phyloP scores from a whole-genome alignment of 1,139 yeast genomes.

The Candida sp. region DNA sequence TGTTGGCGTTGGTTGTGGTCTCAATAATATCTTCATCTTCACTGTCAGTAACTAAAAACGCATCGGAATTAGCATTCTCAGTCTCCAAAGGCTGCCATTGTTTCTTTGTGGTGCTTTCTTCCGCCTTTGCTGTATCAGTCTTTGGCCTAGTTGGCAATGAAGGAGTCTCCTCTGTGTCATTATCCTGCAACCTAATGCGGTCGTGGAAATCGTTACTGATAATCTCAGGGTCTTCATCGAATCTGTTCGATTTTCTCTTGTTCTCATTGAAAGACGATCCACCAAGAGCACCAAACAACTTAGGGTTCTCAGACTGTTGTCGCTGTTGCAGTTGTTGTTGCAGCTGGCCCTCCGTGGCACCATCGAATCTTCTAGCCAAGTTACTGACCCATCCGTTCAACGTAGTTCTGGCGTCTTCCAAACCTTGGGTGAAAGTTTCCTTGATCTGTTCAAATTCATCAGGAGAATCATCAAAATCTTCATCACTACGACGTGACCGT shows the following conservation, averaged over 20 bases:
- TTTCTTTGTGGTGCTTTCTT: constrained; percentile 24
- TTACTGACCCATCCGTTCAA: constrained; percentile 86
- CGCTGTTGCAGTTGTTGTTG: constrained; percentile 8
- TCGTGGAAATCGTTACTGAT: constrained; percentile 58
- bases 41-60: constrained; percentile 78
- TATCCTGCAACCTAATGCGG: constrained; percentile 55
- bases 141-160: constrained; percentile 35
- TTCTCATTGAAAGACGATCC: constrained; percentile 44
- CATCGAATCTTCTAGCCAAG: constrained; percentile 59
- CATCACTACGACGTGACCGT: constrained; percentile 21
- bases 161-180: constrained; percentile 42
- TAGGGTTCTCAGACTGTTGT: constrained; percentile 24
- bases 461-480: constrained; percentile 58
- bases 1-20: constrained; percentile 3
- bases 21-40: constrained; percentile 47
- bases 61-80: constrained; percentile 65
- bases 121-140: constrained; percentile 7
- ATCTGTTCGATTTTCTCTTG: constrained; percentile 33
- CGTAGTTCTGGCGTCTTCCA: constrained; percentile 82
- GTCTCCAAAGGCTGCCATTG: constrained; percentile 68
- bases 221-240: constrained; percentile 61
- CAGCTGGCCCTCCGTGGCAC: constrained; percentile 16
- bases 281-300: constrained; percentile 53
- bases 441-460: constrained; percentile 72
- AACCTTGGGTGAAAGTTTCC: constrained; percentile 74